phyloP scores from a whole-genome alignment of 495 filamentous ascomycete genomes.

The Podospora pseudopauciseta region DNA sequence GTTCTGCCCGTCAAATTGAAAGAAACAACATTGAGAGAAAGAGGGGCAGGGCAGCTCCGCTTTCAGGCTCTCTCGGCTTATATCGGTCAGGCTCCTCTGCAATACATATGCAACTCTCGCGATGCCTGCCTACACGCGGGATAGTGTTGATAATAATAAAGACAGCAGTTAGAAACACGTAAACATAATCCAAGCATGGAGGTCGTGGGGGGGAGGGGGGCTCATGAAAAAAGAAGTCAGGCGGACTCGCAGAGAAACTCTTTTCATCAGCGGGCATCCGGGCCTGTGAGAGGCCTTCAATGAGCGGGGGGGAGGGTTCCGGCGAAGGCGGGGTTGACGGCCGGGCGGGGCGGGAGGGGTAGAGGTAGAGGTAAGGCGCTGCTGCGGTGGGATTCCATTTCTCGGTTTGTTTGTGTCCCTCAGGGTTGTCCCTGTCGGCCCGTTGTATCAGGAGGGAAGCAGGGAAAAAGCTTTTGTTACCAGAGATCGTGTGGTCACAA shows the following conservation, averaged over 20 bases:
- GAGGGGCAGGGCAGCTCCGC: background rate
- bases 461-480: background rate
- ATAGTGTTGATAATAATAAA: background rate
- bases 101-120: background rate
- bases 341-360: background rate
- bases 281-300: background rate
- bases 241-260: background rate
- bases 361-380: too few relatives aligned
- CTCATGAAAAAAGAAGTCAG: background rate
- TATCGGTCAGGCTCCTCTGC: background rate
- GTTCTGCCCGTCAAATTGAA: background rate
- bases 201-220: background rate
- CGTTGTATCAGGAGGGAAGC: background rate
- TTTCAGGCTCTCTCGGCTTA: background rate
- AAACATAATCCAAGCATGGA: background rate
- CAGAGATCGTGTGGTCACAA: background rate
- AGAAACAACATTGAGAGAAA: background rate
- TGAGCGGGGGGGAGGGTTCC: background rate
- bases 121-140: background rate
- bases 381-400: too few relatives aligned
- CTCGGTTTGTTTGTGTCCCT: too few relatives aligned
- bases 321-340: background rate
- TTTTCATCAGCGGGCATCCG: background rate
- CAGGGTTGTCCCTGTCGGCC: background rate
- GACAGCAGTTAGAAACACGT: background rate